phyloP scores from a whole-genome alignment of 169 alveolate genomes.

The Miamiensis avidus region DNA sequence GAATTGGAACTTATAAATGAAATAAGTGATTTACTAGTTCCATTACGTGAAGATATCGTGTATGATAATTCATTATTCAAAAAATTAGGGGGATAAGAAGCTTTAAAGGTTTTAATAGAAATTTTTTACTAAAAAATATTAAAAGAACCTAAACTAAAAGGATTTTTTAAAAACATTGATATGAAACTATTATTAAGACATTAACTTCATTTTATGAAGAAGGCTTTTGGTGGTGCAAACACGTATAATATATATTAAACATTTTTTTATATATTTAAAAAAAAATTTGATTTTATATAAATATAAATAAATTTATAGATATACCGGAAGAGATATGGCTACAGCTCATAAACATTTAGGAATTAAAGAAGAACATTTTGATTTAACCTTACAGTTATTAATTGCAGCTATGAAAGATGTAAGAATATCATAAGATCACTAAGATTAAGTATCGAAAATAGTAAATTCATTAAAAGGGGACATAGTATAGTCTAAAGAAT shows the following conservation, averaged over 20 bases:
- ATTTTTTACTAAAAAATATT: not conserved
- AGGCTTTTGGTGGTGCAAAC: not conserved
- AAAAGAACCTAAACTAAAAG: not conserved
- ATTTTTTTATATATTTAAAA: too few relatives aligned
- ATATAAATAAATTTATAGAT: not conserved
- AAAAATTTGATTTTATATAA: too few relatives aligned
- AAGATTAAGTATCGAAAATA: too few relatives aligned
- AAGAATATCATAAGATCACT: too few relatives aligned
- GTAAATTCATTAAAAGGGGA: not conserved
- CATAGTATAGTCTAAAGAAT: too few relatives aligned
- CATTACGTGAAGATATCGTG: too few relatives aligned
- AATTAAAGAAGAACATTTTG: not conserved
- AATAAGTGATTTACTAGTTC: too few relatives aligned
- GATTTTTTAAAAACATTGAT: not conserved
- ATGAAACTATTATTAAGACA: not conserved
- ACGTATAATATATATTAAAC: not conserved
- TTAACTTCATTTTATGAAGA: not conserved
- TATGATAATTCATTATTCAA: not conserved
- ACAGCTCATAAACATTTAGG: not conserved
- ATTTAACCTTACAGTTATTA: too few relatives aligned
- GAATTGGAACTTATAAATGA: too few relatives aligned
- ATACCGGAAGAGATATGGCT: not conserved
- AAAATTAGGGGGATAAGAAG: not conserved
- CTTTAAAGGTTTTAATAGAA: not conserved
- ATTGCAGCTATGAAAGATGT: not conserved